Evolutionary conservation across 2,329 filamentous ascomycete genomes (phyloP), one percentile per base, ranked within the genome.

Genomic region (Coniochaeta hoffmannii): DNA sequence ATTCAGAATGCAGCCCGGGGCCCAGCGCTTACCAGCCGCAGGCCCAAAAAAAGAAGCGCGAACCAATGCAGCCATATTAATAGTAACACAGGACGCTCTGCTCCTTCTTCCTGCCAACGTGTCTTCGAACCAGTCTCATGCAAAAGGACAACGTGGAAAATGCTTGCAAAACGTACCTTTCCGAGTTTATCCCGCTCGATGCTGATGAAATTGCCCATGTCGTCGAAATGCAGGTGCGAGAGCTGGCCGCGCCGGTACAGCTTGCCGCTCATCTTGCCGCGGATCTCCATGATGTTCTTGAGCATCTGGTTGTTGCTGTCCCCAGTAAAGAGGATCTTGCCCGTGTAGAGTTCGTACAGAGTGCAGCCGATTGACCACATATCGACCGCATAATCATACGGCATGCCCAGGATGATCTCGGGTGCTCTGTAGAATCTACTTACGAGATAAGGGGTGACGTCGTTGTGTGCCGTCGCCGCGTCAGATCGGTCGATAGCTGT

Each of bases 331-430:
- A 99, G 78, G 56, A 99, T 97, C 70, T 97, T 96, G 66, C 94
- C 94, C 0, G 94, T 97, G 75, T 96, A 97, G 38, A 99, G 78
- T 73, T 99, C 94, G 70, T 96, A 99, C 30, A 97, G 78, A 0
- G 94, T 99, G 73, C 94, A 99, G 35, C 94, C 95, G 61, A 97
- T 90, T 8, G 93, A 95, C 94, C 94, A 99, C 78, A 96, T 89
- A 70, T 99, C 94, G 61, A 97, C 90, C 8, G 88, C 87, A 68
- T 93, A 95, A 68, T 96, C 91, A 69, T 96, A 96, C 10, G 89
- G 88, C 76, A 97, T 92, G n/a, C 94, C 94, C 3, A 99, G 80
- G 59, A 99, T 96, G 67, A 99, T 90, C 73, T 99, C 94, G 2
- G 95, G 94, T 3, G 94, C 94, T 58, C 94, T 88, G 70, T 99